phyloP scores from a whole-genome alignment of 371 early-diverging fungal genomes.

The Nosema muscidifuracis region DNA sequence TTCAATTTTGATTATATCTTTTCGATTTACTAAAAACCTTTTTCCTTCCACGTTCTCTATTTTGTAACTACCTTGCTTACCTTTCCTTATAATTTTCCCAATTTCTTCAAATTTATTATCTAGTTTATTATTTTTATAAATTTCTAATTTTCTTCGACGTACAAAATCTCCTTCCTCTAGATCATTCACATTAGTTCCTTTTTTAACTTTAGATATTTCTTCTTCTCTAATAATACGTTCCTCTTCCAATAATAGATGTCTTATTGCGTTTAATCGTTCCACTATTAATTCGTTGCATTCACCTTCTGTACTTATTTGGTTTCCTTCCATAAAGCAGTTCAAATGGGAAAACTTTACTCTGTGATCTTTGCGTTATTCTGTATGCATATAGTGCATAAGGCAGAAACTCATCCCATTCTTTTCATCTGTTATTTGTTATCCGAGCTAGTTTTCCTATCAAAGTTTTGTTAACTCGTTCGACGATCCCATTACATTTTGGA shows the following conservation, averaged over 20 bases:
- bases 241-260: background rate
- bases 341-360: background rate
- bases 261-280: background rate
- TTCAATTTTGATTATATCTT: conserved; percentile 8
- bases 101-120: background rate
- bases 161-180: background rate
- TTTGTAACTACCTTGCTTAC: background rate
- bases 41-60: background rate
- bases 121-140: background rate
- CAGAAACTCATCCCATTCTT: conserved; percentile 28
- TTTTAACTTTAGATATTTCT: background rate
- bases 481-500: background rate
- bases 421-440: conserved; percentile 1
- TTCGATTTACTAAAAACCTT: background rate
- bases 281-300: background rate
- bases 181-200: background rate
- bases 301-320: background rate
- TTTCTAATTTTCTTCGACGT: background rate
- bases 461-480: conserved; percentile 29
- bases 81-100: background rate
- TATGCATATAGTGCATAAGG: conserved; percentile 1
- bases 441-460: conserved; percentile 20
- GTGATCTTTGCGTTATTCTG: background rate
- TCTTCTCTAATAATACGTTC: background rate
- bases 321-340: conserved; percentile 16